Evolutionary conservation across 495 filamentous ascomycete genomes (phyloP), one percentile per base, ranked within the genome.

Genomic region (Talaromyces stipitatus): DNA sequence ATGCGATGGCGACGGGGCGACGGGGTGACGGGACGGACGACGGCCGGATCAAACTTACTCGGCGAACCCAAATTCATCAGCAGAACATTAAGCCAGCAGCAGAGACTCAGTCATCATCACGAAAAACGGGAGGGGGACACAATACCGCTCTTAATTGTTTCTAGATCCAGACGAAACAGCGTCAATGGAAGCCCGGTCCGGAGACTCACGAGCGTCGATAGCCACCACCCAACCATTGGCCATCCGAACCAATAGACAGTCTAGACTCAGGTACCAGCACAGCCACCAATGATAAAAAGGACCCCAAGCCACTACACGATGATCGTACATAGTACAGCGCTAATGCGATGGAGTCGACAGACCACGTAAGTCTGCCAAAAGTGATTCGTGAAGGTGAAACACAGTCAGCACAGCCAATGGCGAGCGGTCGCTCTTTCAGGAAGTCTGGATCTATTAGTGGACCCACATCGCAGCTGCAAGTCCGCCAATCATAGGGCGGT

Each of bases 401-500:
- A 41, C 18, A 24, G 16, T 24, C 22, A 46, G 43, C 45, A 24
- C 22, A 48, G 14, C 45, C 45, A 26, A 6, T 26, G 45, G 4
- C 8, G 24, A 24, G 20, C 24, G 45, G 20, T 20, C 2, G 36
- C n/a, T 41, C 36, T 41, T 16, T 41, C 45, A 48, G 45, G 45
- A 48, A 48, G 45, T 48, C 45, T 48, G 18, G 45, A 48, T 20
- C 20, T 7, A 18, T 20, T 20, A n/a, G 20, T 10, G 5, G 24
- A n/a, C 24, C 45, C 45, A 48, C 45, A 12, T 2, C 24, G 48
- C 51, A 36, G 53, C 2, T 28, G 18, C 0, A 14, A 3, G n/a
- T 8, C 22, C 5, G 54, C 54, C 54, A 55, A 55, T 45, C 36
- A 55, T 5, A 26, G 38, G 9, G 54, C 36, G 20, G 54, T 55